Evolutionary conservation across 2,329 filamentous ascomycete genomes (phyloP), one percentile per base, ranked within the genome.

Genomic region (Penicillium glabrum): DNA sequence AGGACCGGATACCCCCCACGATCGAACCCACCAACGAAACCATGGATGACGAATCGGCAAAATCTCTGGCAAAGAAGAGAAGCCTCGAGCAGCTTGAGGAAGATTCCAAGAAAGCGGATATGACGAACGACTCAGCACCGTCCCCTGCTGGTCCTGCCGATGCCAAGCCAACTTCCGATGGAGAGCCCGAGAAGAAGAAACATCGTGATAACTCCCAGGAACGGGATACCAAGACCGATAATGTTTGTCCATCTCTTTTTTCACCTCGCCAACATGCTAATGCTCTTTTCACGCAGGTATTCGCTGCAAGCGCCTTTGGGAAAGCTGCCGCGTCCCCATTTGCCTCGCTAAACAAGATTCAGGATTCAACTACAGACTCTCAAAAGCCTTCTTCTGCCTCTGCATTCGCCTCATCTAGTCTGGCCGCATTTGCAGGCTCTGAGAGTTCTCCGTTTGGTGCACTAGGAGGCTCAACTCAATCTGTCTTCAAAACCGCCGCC

Each of bases 321-420:
- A 79, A 78, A 56, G 71, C 74, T 23, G 76, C 77, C 29, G 66
- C 76, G 16, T 80, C 78, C 14, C 75, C 78, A 6, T 80, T 80
- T 54, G 72, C 72, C 5, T 67, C 69, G 27, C 62, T 78, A 16
- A 67, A 67, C 21, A 71, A 71, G 57, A 59, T 70, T 14, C 53
- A 64, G 45, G 57, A 58, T 24, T 69, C 65, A 44, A 58, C 66
- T 41, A 56, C 62, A 46, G 57, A 65, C 16, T 55, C 65, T 48
- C 58, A 72, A 49, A 72, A 70, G 49, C 73, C 58, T 67, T 82
- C 84, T 19, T 85, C 88, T 7, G 60, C 80, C 13, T 83, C 83
- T 10, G 84, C 87, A 6, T 92, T 92, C 71, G 85, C 85, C 23
- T 81, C 80, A 47, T 92, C 89, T 3, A 84, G 83, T 19, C 86